These are phyloP conservation scores for Scleroderma bovista DNA, from an alignment of 768 basidiomycete genomes.

Conservation along the genomic window DNA sequence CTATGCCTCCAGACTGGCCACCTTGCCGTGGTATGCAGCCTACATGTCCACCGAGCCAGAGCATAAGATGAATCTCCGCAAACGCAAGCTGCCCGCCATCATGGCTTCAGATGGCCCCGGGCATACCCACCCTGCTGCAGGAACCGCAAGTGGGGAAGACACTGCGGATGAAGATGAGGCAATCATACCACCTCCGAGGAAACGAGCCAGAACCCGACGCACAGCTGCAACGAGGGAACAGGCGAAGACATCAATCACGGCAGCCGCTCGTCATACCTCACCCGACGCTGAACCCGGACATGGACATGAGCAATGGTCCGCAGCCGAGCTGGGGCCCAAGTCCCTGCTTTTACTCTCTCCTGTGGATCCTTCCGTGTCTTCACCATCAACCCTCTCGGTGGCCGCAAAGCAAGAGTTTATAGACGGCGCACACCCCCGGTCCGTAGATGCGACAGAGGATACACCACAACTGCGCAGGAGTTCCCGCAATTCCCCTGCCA, in stretches of 20 bases:
- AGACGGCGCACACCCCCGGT: slow-evolving; percentile 8
- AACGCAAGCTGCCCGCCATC: slow-evolving; percentile 24
- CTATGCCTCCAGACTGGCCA: slow-evolving; percentile 19
- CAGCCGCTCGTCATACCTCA: slow-evolving; percentile 5
- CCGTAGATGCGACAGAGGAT: slow-evolving; percentile 14
- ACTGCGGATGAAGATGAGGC: slow-evolving; percentile 26
- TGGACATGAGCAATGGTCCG: no score
- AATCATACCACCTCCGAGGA: slow-evolving; percentile 22
- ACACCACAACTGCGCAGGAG: slow-evolving; percentile 23
- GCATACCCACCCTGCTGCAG: slow-evolving; percentile 16
- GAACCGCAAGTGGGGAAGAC: slow-evolving; percentile 35
- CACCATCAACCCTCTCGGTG: not conserved
- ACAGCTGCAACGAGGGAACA: slow-evolving; percentile 1
- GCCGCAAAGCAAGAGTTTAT: slow-evolving; percentile 20
- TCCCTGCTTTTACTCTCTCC: not conserved
- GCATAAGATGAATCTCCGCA: slow-evolving; percentile 29
- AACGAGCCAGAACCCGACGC: slow-evolving; percentile 25
- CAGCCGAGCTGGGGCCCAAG: no score
- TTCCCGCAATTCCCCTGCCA: slow-evolving; percentile 21
- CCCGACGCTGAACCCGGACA: not conserved
- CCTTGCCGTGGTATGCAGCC: slow-evolving; percentile 24
- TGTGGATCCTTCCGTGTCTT: not conserved
- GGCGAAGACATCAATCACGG: slow-evolving; percentile 2
- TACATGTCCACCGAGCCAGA: slow-evolving; percentile 28
- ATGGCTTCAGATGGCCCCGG: slow-evolving; percentile 2